Base-by-base conservation (phyloP, 2,329 filamentous ascomycete genomes). In the Epichloe uncinata region DNA sequence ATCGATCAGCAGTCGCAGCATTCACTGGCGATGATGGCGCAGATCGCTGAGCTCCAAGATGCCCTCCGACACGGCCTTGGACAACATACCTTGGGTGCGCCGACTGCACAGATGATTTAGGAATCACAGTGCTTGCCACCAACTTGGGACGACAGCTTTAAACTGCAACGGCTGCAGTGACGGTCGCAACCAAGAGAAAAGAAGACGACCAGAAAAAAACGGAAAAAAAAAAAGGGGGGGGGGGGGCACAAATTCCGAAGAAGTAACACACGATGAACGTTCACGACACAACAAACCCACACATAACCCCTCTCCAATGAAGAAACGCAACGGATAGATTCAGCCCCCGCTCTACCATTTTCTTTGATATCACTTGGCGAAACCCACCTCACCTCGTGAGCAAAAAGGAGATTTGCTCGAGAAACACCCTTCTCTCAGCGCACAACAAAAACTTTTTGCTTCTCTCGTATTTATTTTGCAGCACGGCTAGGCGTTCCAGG, bases 1-100 rank as follows among this genome's bases (percentile, higher is more conserved):
- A 66, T 77, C 53, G 68, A 75, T 38, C 65, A 70, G 41, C 74
- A 78, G 53, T 70, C 65, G 16, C 68, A 68, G 42, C 69, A 73
- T 54, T 70, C 67, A 4, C 58, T 69, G 12, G 63, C 67, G 33
- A 73, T 76, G 69, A 70, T 75, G 67, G 64, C 69, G 41, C 72
- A 75, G 55, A 71, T 76, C 22, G 63, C 66, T 1, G 65, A 72
- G 51, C 63, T 75, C 12, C 69, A 73, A 55, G 68, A 70, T 16
- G 63, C 69, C 4, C 58, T 73, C 38, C 62, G 67, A 9, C 63
- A 66, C 37, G 62, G 62, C 20, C 56, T 70, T 5, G 53, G 56
- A 41, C 59, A 61, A 26, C 59, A 65, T 36, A 54, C 50, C 13
- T 48, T 67, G 36, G 64, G 61, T 40, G 67, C 67, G 22, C 66